Base-by-base conservation (phyloP, 306 rosid species). In the Begonia peltatifolia region DNA sequence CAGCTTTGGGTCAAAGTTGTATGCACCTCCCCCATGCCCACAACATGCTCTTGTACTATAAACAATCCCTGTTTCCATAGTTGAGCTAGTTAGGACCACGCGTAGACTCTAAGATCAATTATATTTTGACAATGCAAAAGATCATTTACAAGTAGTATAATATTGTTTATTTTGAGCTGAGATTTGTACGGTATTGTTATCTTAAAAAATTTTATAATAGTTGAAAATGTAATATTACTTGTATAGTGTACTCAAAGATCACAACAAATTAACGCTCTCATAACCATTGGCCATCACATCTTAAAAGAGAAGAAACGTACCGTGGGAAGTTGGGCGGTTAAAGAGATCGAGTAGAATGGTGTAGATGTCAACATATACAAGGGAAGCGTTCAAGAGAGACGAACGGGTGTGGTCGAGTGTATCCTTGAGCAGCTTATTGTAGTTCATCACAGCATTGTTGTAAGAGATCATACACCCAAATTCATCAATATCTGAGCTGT, bases 1-100 rank as follows among this genome's bases (percentile, higher is more conserved):
- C 22, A 76, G 60, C 58, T 14, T 71, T 0, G 76, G 78, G 13
- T 89, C 67, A 57, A 68, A 90, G 56, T 90, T 90, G 61, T 90
- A 71, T 41, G 71, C 69, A 30, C 83, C 94, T 10, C 87, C 84
- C 18, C 94, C 97, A 71, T 85, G 56, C 5, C 97, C 94, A 67
- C 97, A 85, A 23, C 95, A 83, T 52, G 95, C 79, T 78, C 66
- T 85, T 11, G 84, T 62, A 6, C 97, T 87, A 74, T 85, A 82
- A 36, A 73, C 50, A 2, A 89, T 70, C 38, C 90, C 95, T 82
- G 68, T 23, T 55, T 46, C 76, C 6, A 30, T 2, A 30, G 8
- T 30, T 30, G 38, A 30, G 8, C n/a, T 30, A 50, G 1, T 9
- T 41, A 59, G 15, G 10, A 59, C 13, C 59, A 51, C 17, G 20